A percentile compares a stretch with the other conserved stretches of the same genome.
Conservation (phyloP, 768 basidiomycete genomes). For the Tricholoma sp. region DNA sequence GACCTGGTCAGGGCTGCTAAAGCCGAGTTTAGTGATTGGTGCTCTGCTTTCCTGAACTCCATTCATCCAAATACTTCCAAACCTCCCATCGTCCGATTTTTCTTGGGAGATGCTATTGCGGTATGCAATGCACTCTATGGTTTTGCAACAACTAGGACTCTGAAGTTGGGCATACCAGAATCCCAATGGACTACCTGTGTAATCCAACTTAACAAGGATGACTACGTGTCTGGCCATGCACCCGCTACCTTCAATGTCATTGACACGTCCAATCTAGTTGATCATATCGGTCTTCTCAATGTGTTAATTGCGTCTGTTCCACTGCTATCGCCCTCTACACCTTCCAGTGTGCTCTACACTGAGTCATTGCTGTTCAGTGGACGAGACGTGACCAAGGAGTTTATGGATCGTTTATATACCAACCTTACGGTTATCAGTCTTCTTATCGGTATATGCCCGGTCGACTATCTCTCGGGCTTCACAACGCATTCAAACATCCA, state of each 20-base stretch:
- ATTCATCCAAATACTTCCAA: slow-evolving; percentile 4
- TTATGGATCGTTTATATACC: slow-evolving; percentile 24
- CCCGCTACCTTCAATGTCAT: slow-evolving; percentile 32
- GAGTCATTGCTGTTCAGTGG: slow-evolving; percentile 22
- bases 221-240: slow-evolving; percentile 16
- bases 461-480: slow-evolving; percentile 30
- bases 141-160: slow-evolving; percentile 3
- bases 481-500: slow-evolving; percentile 30
- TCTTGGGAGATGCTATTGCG: slow-evolving; percentile 23
- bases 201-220: slow-evolving; percentile 23
- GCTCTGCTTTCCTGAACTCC: slow-evolving; percentile 16
- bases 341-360: slow-evolving; percentile 24
- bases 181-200: slow-evolving; percentile 20
- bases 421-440: slow-evolving; percentile 29
- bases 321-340: slow-evolving; percentile 15
- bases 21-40: slow-evolving; percentile 21
- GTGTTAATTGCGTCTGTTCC: slow-evolving; percentile 27
- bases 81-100: slow-evolving; percentile 18
- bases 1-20: slow-evolving; percentile 9
- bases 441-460: slow-evolving; percentile 30
- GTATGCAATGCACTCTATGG: slow-evolving; percentile 20
- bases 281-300: slow-evolving; percentile 35
- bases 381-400: slow-evolving; percentile 25
- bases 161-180: slow-evolving; percentile 13
- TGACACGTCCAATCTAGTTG: slow-evolving; percentile 36